Conservation (phyloP, 2,329 filamentous ascomycete genomes). For the Phoma sp. region DNA sequence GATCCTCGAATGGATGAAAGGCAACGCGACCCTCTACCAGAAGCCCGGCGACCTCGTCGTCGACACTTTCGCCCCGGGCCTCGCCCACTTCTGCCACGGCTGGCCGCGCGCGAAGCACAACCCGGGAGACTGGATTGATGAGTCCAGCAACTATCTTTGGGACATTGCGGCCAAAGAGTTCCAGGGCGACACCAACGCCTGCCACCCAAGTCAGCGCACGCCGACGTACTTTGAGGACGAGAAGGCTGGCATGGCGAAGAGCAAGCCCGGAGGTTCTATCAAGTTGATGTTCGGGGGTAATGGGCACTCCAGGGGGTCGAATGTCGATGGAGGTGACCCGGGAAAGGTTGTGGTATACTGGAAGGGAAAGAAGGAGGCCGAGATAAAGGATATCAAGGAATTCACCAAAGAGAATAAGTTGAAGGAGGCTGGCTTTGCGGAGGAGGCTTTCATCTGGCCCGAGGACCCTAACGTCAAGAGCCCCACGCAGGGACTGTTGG, state of each 20-base stretch:
- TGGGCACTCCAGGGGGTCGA: constrained; percentile 31
- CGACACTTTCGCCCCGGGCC: constrained; percentile 25
- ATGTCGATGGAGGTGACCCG: constrained; percentile 23
- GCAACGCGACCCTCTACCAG: constrained; percentile 20
- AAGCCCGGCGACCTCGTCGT: constrained; percentile 12
- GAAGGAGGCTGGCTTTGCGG: constrained; percentile 29
- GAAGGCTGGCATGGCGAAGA: constrained; percentile 28
- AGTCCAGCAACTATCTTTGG: constrained; percentile 28
- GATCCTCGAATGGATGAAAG: constrained; percentile 30
- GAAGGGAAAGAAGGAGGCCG: constrained; percentile 24
- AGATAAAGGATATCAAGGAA: constrained; percentile 30
- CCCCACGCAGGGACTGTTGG: constrained; percentile 25
- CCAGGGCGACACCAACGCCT: constrained; percentile 21
- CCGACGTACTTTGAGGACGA: constrained; percentile 17
- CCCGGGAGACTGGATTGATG: constrained; percentile 32
- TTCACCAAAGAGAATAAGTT: constrained; percentile 25
- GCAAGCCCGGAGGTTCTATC: constrained; percentile 21
- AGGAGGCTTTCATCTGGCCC: constrained; percentile 29
- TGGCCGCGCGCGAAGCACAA: constrained; percentile 32
- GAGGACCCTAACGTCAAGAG: constrained; percentile 21
- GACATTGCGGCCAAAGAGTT: constrained; percentile 1
- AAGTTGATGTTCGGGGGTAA: constrained; percentile 38
- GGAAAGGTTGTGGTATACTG: constrained; percentile 24
- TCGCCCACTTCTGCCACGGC: constrained; percentile 28
- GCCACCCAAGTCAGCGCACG: constrained; percentile 24